Evolutionary conservation across 208 protist genomes (phyloP), one percentile per base, ranked within the genome.

Genomic region (Phytomonas serpens): DNA sequence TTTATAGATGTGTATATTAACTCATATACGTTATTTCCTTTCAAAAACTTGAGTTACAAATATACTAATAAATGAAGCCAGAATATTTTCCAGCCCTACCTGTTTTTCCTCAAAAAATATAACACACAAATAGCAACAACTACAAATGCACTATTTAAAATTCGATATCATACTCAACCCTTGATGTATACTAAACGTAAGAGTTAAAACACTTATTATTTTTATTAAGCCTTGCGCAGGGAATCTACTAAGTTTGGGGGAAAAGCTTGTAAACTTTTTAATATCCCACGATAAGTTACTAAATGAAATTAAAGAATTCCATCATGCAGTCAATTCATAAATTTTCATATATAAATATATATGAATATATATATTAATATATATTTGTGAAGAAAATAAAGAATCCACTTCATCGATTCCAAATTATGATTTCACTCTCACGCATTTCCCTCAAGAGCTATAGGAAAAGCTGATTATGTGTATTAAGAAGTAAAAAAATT

Each of bases 361-460:
- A 70, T 16, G 5, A 68, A 70, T 70, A 27, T 27, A 69, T 19
- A 70, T 51, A 69, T 68, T 9, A 10, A 68, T 68, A 68, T 30
- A 33, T 68, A 57, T 2, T 63, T 36, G 34, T 36, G 34, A 19
- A 16, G 40, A 47, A 47, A 47, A 11, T 23, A 27, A 57, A 57
- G 47, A 57, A 57, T 27, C 47, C 0, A 57, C 27, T 57, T 6
- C 0, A 6, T 27, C 19, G 23, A 27, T 27, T 27, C 13, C 47
- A 11, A 57, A 19, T 57, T 57, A 27, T 9, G 19, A 57, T 57
- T 57, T 67, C 38, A 6, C 63, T 5, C 40, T 47, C 16, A 67
- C 16, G 1, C 14, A 2, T 10, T 67, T 67, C 27, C 47, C 47
- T 27, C 47, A 27, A 27, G 10, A 27, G 19, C 19, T 27, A 57